These are phyloP conservation scores for Inonotus obliquus DNA, from an alignment of 1,284 basidiomycete species.

Conservation along the genomic window DNA sequence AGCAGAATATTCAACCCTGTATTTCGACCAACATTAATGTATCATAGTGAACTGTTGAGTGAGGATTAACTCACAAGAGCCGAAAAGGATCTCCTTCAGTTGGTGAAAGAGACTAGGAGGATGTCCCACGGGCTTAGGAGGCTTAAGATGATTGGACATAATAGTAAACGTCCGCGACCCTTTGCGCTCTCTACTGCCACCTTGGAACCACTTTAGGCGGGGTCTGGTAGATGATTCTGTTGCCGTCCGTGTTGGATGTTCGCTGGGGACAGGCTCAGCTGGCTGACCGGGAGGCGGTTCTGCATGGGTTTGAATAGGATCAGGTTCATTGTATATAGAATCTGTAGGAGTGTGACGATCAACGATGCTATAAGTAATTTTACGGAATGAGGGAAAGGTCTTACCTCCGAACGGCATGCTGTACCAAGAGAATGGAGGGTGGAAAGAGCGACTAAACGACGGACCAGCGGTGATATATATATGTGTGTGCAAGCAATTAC, in stretches of 20 bases:
- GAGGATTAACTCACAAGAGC: conserved; percentile 41
- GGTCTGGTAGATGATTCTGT: not conserved
- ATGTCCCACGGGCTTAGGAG: not conserved
- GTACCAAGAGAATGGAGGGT: no score
- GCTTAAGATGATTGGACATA: not conserved
- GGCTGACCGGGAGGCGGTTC: not conserved
- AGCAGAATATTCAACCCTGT: conserved; percentile 64
- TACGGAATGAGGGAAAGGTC: no score
- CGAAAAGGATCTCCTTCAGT: conserved; percentile 42
- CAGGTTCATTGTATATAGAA: not conserved
- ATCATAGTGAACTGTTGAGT: not conserved
- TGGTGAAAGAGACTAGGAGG: conserved; percentile 41
- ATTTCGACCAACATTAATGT: not conserved
- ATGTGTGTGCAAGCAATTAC: no score
- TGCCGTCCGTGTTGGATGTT: not conserved
- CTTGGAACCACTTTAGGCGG: not conserved
- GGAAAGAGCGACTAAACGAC: no score
- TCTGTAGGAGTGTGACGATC: no score
- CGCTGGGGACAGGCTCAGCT: not conserved
- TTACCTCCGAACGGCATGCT: no score
- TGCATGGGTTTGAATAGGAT: not conserved
- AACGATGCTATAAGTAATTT: no score
- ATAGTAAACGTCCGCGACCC: not conserved
- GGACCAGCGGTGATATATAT: no score
- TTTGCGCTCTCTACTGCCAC: not conserved